Evolutionary conservation across 2,329 filamentous ascomycete species (phyloP).

Genomic region (Chrysosporium queenslandicum): DNA sequence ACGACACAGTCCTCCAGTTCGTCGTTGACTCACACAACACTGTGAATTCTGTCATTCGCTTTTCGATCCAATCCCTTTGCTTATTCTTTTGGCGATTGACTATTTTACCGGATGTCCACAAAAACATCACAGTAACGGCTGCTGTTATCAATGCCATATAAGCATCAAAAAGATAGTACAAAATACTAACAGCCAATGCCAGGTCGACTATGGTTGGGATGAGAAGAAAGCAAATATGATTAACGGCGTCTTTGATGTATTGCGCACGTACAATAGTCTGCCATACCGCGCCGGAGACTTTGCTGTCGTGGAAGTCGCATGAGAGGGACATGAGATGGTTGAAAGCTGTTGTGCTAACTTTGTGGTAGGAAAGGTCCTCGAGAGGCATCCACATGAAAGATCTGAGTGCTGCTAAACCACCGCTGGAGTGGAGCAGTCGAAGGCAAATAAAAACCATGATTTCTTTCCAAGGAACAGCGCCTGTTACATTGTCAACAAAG

Average conservation of each 20-base stretch:
- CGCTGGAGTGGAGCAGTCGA: constrained; percentile 42
- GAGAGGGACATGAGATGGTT: constrained; percentile 59
- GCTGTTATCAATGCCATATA: constrained; percentile 47
- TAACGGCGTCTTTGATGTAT: constrained; percentile 50
- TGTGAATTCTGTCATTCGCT: constrained; percentile 42
- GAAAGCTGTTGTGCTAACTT: constrained; percentile 53
- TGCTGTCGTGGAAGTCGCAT: constrained; percentile 59
- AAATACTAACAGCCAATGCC: constrained; percentile 49
- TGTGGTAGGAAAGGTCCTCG: constrained; percentile 48
- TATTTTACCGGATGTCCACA: constrained; percentile 41
- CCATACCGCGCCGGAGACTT: constrained; percentile 55
- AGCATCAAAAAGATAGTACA: constrained; percentile 53
- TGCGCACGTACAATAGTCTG: constrained; percentile 55
- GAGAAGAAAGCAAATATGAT: constrained; percentile 51
- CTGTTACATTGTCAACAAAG: constrained; percentile 16
- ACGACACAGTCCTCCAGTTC: constrained; percentile 51
- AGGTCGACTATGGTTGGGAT: constrained; percentile 55
- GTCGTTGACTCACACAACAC: constrained; percentile 50
- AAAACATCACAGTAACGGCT: constrained; percentile 41
- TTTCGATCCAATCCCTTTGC: constrained; percentile 32
- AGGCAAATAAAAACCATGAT: constrained; percentile 44
- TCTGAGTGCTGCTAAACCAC: constrained; percentile 44
- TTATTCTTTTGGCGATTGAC: constrained; percentile 33
- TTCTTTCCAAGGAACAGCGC: constrained; percentile 43
- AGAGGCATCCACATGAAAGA: constrained; percentile 46